Percentiles rank a stretch among this genome's conserved stretches.
Evolutionary conservation across 352 stramenopile species (phyloP).

Genomic region (Phytophthora chlamydospora): DNA sequence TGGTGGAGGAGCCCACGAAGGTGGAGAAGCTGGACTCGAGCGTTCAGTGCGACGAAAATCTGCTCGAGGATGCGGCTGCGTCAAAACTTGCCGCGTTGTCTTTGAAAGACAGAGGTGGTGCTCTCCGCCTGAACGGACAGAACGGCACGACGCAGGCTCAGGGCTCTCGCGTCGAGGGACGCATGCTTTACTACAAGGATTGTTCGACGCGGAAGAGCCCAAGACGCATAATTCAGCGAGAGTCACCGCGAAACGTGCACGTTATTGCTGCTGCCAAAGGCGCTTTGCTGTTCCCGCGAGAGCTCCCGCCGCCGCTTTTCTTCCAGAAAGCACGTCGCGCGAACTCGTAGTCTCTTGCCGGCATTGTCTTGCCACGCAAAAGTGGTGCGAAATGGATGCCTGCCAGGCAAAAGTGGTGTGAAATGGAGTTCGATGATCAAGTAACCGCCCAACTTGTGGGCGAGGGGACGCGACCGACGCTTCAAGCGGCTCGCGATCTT

Average conservation of each 20-base stretch:
- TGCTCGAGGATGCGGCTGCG: conserved; percentile 7
- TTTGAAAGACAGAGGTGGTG: conserved; percentile 2
- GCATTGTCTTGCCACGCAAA: too few species aligned
- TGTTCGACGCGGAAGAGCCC: not conserved
- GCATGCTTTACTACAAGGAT: conserved; percentile 15
- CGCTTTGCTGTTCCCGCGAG: conserved; percentile 26
- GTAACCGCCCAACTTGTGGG: not conserved
- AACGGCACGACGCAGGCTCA: not conserved
- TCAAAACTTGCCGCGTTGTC: not conserved
- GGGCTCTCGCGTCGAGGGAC: not conserved
- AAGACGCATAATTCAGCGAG: not conserved
- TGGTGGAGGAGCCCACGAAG: not conserved
- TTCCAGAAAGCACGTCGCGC: conserved; percentile 41
- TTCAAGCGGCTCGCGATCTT: conserved; percentile 28
- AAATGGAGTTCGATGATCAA: not conserved
- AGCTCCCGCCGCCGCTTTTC: conserved; percentile 52
- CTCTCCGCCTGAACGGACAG: conserved; percentile 1
- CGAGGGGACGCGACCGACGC: conserved; percentile 13
- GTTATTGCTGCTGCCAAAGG: not conserved
- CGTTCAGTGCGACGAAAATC: conserved; percentile 41
- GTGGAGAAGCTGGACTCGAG: conserved; percentile 29
- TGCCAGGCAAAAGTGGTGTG: conserved; percentile 1
- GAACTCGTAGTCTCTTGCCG: conserved; percentile 8
- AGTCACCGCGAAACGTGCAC: not conserved
- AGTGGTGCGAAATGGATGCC: too few species aligned